Evolutionary conservation across 2,329 filamentous ascomycete genomes (phyloP).

Genomic region (Ophiostoma quercus): DNA sequence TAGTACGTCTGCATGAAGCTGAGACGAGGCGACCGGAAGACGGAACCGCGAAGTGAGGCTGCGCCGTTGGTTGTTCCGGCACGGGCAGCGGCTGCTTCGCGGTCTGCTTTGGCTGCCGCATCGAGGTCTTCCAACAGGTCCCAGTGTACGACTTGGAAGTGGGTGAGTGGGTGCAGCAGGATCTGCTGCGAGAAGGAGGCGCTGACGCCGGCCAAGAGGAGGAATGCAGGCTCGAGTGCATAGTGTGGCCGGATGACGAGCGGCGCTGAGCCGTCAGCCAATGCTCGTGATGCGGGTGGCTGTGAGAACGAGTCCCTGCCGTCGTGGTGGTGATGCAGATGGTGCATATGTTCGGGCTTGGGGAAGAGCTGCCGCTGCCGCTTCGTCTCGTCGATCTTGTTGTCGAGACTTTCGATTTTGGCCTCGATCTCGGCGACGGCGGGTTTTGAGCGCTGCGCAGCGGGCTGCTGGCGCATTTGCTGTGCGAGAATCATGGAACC

Average conservation of each 20-base stretch:
- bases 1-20: constrained; percentile 62
- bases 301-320: neutral
- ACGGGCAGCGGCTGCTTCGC: neutral
- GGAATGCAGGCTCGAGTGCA: constrained; percentile 65
- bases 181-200: constrained; percentile 65
- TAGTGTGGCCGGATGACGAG: constrained; percentile 66
- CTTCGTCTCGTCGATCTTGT: neutral
- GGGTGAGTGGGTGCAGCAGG: constrained; percentile 64
- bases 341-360: neutral
- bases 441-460: constrained; percentile 33
- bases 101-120: constrained; percentile 33
- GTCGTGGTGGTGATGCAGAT: neutral
- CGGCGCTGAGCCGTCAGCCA: constrained; percentile 1
- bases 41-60: neutral
- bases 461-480: constrained; percentile 34
- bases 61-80: neutral
- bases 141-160: constrained; percentile 69
- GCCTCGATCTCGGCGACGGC: constrained; percentile 28
- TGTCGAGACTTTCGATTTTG: constrained; percentile 10
- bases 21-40: constrained; percentile 35
- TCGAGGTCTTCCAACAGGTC: constrained; percentile 68
- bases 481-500: constrained; percentile 42
- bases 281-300: constrained; percentile 26
- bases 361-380: neutral
- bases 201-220: constrained; percentile 62